Evolutionary conservation across 2,329 filamentous ascomycete species (phyloP).

Genomic region (Aspergillus neoniger): DNA sequence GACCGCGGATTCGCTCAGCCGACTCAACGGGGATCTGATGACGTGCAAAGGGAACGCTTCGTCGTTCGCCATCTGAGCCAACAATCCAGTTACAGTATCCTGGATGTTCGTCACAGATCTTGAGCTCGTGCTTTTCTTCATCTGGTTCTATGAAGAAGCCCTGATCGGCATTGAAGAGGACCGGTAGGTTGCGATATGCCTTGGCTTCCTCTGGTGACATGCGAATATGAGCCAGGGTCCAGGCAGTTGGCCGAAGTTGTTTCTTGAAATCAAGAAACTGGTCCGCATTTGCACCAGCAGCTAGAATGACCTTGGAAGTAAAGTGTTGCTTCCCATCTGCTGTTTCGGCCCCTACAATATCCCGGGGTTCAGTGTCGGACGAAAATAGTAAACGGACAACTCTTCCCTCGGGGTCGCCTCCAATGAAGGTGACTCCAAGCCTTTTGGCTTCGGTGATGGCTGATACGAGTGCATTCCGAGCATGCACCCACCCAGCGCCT

Average conservation of each 20-base stretch:
- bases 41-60: slow-evolving; percentile 45
- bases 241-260: slow-evolving; percentile 56
- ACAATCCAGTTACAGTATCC: slow-evolving; percentile 55
- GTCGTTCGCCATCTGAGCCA: slow-evolving; percentile 24
- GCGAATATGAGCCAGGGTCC: slow-evolving; percentile 57
- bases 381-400: slow-evolving; percentile 2
- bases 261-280: slow-evolving; percentile 53
- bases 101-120: slow-evolving; percentile 56
- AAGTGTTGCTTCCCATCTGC: slow-evolving; percentile 44
- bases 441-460: slow-evolving; percentile 5
- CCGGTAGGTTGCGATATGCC: slow-evolving; percentile 51
- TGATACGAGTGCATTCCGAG: slow-evolving; percentile 49
- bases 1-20: slow-evolving; percentile 49
- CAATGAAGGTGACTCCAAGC: slow-evolving; percentile 7
- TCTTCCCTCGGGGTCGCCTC: background rate
- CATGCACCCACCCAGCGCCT: slow-evolving; percentile 57
- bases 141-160: slow-evolving; percentile 55
- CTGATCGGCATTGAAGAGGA: slow-evolving; percentile 51
- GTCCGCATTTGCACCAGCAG: slow-evolving; percentile 54
- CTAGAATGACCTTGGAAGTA: slow-evolving; percentile 51
- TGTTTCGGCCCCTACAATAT: slow-evolving; percentile 29
- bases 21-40: slow-evolving; percentile 49
- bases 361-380: background rate
- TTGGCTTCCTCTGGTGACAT: slow-evolving; percentile 50
- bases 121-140: slow-evolving; percentile 41